Percentiles rank a stretch among this genome's conserved stretches.
These are phyloP conservation scores for Trichoderma arundinaceum DNA, from an alignment of 2,329 filamentous ascomycete genomes.

Conservation along the genomic window DNA sequence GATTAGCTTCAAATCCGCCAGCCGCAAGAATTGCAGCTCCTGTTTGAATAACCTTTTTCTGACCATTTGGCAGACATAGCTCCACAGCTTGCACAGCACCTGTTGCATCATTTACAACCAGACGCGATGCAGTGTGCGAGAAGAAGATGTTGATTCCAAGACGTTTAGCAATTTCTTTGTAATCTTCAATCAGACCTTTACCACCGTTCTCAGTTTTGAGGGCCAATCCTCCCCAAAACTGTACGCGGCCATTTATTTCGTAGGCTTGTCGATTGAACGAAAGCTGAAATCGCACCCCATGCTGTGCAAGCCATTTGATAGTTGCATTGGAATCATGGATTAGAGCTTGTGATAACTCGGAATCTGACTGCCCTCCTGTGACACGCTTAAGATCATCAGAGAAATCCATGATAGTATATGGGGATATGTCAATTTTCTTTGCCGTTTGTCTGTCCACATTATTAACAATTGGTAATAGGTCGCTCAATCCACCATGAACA, in stretches of 20 bases:
- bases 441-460: constrained; percentile 57
- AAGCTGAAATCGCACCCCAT: constrained; percentile 63
- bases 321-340: constrained; percentile 57
- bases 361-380: constrained; percentile 60
- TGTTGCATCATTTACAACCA: too few species aligned
- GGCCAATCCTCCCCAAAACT: too few species aligned
- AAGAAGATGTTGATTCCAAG: too few species aligned
- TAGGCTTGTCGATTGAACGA: constrained; percentile 55
- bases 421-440: constrained; percentile 60
- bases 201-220: too few species aligned
- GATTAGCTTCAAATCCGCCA: constrained; percentile 68
- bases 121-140: too few species aligned
- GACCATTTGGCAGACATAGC: constrained; percentile 55
- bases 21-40: constrained; percentile 54
- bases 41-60: too few species aligned
- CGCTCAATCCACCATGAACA: constrained; percentile 58
- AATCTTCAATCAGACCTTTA: too few species aligned
- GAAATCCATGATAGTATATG: constrained; percentile 63
- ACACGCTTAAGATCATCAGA: constrained; percentile 60
- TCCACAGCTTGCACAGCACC: not conserved
- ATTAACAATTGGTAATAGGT: constrained; percentile 66
- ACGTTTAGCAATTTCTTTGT: too few species aligned
- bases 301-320: constrained; percentile 60
- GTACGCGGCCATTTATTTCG: too few species aligned
- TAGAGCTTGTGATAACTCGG: constrained; percentile 53